Base-by-base conservation (phyloP, 345 rosid genomes). In the Eucalyptus sp. region DNA sequence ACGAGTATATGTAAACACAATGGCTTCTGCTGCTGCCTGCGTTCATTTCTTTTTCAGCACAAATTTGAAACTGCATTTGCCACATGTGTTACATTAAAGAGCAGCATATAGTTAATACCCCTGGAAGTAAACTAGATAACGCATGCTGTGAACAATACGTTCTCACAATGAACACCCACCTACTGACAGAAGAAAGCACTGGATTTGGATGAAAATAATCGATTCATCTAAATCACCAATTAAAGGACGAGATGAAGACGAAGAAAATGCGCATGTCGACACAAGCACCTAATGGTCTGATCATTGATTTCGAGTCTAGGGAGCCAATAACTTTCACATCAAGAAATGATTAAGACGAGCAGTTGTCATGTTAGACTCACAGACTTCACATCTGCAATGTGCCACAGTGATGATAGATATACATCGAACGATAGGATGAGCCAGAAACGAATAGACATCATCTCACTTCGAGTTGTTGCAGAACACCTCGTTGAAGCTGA, bases 21-120 rank as follows among this genome's bases (percentile, higher is more conserved):
- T 97, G 99, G 90, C 98, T 97, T 93, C 98, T 92, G 87, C 98
- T 96, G 95, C 99, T 96, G 88, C 94, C 94, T 93, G 93, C 92
- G 90, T 97, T 97, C 99, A 97, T 96, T 90, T 97, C 98, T 97
- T 89, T 86, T 52, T 76, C 51, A 86, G 88, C 91, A 88, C 90
- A 92, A 93, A 88, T 66, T 76, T 13, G 49, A 87, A 87, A 86
- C 60, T 33, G 5, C 7, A 5, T 50, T 94, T 33, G 96, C 89
- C 81, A 95, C 96, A 92, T 95, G 97, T 96, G 95, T 88, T 90
- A 90, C 83, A 86, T 56, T 52, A 43, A 54, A 66, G 43, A 18
- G 88, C 41, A 88, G 62, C 71, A 4, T 29, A 46, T 4, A 33
- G 11, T 25, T 14, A 5, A 50, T 33, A 50, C 10, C 17, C 9